A percentile compares a stretch with the other conserved stretches of the same genome.
These are phyloP conservation scores for Alternaria infectoria DNA, from an alignment of 2,329 filamentous ascomycete genomes.

Conservation along the genomic window DNA sequence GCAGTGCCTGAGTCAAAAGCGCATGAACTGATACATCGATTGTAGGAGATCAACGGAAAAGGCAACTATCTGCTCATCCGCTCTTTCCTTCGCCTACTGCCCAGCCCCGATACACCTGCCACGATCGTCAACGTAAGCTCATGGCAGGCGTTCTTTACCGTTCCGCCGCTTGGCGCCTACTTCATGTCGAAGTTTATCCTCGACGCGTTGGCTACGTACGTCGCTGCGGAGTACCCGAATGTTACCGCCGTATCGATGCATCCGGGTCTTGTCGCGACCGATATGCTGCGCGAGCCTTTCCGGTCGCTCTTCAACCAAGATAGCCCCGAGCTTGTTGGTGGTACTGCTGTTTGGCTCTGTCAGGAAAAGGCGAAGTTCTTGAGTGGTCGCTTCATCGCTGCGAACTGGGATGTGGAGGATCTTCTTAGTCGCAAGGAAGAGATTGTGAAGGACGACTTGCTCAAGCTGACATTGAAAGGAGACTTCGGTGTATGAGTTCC, in stretches of 20 bases:
- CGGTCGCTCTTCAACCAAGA: slow-evolving; percentile 21
- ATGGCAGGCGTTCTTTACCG: slow-evolving; percentile 12
- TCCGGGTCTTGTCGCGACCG: slow-evolving; percentile 21
- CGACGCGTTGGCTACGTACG: slow-evolving; percentile 13
- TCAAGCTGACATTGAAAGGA: slow-evolving; percentile 22
- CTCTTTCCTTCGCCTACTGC: slow-evolving; percentile 34
- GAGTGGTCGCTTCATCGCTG: slow-evolving; percentile 32
- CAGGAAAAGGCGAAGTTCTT: slow-evolving; percentile 33
- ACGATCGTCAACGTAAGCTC: slow-evolving; percentile 28
- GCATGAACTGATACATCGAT: not conserved
- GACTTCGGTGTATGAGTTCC: slow-evolving; percentile 13
- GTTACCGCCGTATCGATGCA: slow-evolving; percentile 22
- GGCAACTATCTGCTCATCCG: slow-evolving; percentile 42
- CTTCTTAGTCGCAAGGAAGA: slow-evolving; percentile 27
- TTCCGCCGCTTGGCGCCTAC: slow-evolving; percentile 17
- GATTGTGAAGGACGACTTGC: slow-evolving; percentile 16
- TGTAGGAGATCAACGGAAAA: slow-evolving; percentile 43
- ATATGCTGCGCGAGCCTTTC: slow-evolving; percentile 23
- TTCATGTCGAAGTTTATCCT: slow-evolving; percentile 18
- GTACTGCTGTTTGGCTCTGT: slow-evolving; percentile 32
- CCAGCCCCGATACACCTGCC: slow-evolving; percentile 20
- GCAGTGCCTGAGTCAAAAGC: not conserved
- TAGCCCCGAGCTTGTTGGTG: slow-evolving; percentile 37
- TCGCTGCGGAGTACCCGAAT: slow-evolving; percentile 23
- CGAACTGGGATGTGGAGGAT: slow-evolving; percentile 43